Evolutionary conservation across 768 basidiomycete genomes (phyloP).

Genomic region (Suillus occidentalis): DNA sequence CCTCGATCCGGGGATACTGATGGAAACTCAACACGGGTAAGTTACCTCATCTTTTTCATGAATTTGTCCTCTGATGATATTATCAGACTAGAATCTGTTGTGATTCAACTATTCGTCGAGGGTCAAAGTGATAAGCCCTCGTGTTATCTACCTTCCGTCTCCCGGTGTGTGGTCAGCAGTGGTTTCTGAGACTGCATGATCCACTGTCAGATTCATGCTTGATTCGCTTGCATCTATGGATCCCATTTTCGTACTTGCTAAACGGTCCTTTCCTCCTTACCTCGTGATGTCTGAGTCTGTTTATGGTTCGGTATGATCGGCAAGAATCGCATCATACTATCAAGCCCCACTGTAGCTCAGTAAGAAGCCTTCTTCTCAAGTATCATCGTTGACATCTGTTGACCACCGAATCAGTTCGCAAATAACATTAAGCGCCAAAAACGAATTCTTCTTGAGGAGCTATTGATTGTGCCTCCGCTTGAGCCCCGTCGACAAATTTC

Average conservation of each 20-base stretch:
- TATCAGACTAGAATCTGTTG: conserved; percentile 86
- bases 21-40: conserved; percentile 89
- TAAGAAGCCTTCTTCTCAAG: conserved; percentile 79
- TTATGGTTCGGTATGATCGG: conserved; percentile 85
- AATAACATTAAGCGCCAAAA: conserved; percentile 84
- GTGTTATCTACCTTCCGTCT: conserved; percentile 89
- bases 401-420: conserved; percentile 85
- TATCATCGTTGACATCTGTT: conserved; percentile 64
- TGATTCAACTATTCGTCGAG: conserved; percentile 94
- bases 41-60: conserved; percentile 21
- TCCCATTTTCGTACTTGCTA: conserved; percentile 89
- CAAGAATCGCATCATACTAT: conserved; percentile 72
- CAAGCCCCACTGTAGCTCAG: conserved; percentile 50
- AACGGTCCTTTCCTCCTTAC: conserved; percentile 74
- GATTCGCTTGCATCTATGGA: conserved; percentile 90
- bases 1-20: conserved; percentile 83
- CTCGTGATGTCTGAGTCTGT: conserved; percentile 79
- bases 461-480: no score
- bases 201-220: conserved; percentile 87
- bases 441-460: no score
- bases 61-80: conserved; percentile 7
- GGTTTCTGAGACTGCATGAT: conserved; percentile 79
- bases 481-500: conserved; percentile 79
- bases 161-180: conserved; percentile 83
- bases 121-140: conserved; percentile 98